Conservation (phyloP, 176 grass and related monocot genomes). For the Neostapfia colusana region DNA sequence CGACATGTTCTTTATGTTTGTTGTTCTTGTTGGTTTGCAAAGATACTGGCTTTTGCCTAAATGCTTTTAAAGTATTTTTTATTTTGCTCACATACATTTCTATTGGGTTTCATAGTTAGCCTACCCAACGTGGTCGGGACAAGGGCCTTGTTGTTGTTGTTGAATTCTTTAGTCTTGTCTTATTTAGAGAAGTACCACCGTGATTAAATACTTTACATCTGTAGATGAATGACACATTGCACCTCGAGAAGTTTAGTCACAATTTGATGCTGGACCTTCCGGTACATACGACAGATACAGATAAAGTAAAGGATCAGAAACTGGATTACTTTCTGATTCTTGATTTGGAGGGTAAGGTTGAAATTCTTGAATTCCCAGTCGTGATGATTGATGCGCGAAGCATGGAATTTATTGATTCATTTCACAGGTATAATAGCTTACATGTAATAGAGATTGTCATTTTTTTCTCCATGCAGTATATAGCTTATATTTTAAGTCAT, state of each 20-base stretch:
- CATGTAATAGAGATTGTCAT: conserved; percentile 27
- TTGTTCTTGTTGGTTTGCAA: too few species aligned
- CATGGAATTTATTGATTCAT: conserved; percentile 76
- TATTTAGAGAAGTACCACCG: conserved; percentile 4
- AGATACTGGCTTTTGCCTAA: background rate
- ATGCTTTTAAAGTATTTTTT: background rate
- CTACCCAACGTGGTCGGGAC: too few species aligned
- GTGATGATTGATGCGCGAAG: conserved; percentile 78
- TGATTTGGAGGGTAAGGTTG: conserved; percentile 93
- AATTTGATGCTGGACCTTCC: conserved; percentile 64
- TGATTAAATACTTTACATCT: conserved; percentile 33
- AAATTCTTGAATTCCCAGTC: conserved; percentile 93
- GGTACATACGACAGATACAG: conserved; percentile 37
- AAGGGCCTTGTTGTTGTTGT: too few species aligned
- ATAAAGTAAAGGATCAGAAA: conserved; percentile 67
- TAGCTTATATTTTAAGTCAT: conserved; percentile 18
- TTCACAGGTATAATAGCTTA: conserved; percentile 72
- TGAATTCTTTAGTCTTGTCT: background rate
- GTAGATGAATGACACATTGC: conserved; percentile 70
- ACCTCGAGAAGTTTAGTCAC: conserved; percentile 85
- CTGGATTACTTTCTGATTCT: conserved; percentile 85
- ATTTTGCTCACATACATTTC: too few species aligned
- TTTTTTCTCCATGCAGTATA: background rate
- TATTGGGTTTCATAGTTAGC: too few species aligned
- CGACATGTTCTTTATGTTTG: too few species aligned